These are phyloP conservation scores for Neolentinus lepideus DNA, from an alignment of 1,284 basidiomycete species.

Conservation along the genomic window DNA sequence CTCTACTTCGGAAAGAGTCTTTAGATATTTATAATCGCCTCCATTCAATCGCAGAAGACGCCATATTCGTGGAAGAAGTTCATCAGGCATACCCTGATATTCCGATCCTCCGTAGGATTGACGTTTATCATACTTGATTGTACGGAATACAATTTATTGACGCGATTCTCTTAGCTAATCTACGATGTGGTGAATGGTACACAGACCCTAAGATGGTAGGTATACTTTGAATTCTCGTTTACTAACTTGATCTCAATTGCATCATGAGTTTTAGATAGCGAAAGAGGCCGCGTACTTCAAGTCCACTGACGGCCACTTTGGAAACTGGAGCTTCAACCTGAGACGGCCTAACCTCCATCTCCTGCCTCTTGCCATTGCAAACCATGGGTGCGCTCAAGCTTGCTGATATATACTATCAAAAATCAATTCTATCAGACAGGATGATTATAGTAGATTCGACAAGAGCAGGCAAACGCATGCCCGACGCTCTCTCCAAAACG, in stretches of 20 bases:
- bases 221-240: not conserved
- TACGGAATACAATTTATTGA: slow-evolving; percentile 4
- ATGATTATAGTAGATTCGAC: slow-evolving; percentile 91
- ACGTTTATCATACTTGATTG: not conserved
- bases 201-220: slow-evolving; percentile 62
- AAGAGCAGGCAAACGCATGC: slow-evolving; percentile 87
- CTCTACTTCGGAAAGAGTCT: slow-evolving; percentile 56
- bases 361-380: slow-evolving; percentile 46
- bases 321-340: slow-evolving; percentile 84
- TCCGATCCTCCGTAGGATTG: slow-evolving; percentile 57
- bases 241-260: slow-evolving; percentile 2
- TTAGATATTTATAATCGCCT: slow-evolving; percentile 80
- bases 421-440: slow-evolving; percentile 28
- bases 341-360: slow-evolving; percentile 84
- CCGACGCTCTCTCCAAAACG: slow-evolving; percentile 93
- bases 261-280: slow-evolving; percentile 1
- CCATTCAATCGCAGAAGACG: slow-evolving; percentile 79
- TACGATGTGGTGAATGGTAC: slow-evolving; percentile 95
- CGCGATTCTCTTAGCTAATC: slow-evolving; percentile 59
- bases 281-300: slow-evolving; percentile 84
- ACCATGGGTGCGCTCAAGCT: slow-evolving; percentile 46
- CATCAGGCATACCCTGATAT: slow-evolving; percentile 45
- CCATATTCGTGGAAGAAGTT: slow-evolving; percentile 60
- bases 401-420: not conserved
- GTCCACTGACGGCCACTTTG: slow-evolving; percentile 91